Base-by-base conservation (phyloP, 306 rosid genomes). In the Clitoria ternatea region DNA sequence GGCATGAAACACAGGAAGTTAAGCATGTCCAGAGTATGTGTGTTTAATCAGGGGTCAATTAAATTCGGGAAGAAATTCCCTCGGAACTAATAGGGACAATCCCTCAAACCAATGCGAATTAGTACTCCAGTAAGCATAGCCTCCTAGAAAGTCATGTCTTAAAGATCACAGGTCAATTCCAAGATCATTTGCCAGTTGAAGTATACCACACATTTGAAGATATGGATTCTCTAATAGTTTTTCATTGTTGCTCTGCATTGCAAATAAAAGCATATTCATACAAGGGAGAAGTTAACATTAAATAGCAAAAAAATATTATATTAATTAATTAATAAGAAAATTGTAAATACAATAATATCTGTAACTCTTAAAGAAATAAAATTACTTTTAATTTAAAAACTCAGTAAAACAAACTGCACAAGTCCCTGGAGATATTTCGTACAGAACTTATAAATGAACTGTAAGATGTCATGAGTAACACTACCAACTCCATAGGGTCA, bases 131-230 rank as follows among this genome's bases (percentile, higher is more conserved):
- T 69, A 37, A 74, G 82, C 55, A 74, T 18, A 45, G 69, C 79
- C 83, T 68, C 81, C 85, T 59, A 77, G 48, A 73, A 77, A 66
- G 32, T 37, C 71, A 78, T 60, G 81, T 44, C 74, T 66, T 44
- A 48, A 75, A 73, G 77, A 78, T 78, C 84, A 95, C 73, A 95
- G 81, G 77, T 77, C 96, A 75, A 80, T 69, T 61, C 96, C 99
- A 62, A 91, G 83, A 85, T 95, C 99, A 49, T 82, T 91, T 50
- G 97, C 96, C 81, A 95, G 86, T 81, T 95, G 97, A 82, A 95
- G 78, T 81, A 95, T 95, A 80, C 99, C 99, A 49, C 99, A 89
- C 97, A 91, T 95, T 78, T 95, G 99, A 78, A 95, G 99, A 86
- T 95, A 95, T 30, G 99, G 99, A 82, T 95, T 95, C 81, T 95